Percentiles rank a stretch among this genome's conserved stretches.
Evolutionary conservation across 345 rosid species (phyloP).

Genomic region (Cardiospermum halicacabum): DNA sequence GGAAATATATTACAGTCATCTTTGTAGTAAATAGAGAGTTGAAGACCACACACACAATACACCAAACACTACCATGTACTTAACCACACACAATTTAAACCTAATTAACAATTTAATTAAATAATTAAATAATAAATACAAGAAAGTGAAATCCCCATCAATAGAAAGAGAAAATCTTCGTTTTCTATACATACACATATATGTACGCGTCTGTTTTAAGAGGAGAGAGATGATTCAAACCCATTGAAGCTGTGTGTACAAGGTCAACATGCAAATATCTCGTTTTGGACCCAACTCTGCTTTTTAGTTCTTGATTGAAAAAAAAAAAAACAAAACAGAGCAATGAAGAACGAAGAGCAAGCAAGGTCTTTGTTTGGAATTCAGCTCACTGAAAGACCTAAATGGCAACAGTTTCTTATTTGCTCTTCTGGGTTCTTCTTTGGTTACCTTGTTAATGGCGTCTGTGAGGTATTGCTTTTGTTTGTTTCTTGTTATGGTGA

Average conservation of each 20-base stretch:
- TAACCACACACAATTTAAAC: background rate
- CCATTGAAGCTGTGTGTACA: no score
- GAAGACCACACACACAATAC: no score
- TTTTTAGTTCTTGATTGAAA: no score
- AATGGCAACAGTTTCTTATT: slow-evolving; percentile 54
- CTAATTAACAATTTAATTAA: background rate
- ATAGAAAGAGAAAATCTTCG: no score
- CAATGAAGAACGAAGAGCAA: slow-evolving; percentile 59
- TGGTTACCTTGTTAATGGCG: slow-evolving; percentile 59
- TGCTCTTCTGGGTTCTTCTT: slow-evolving; percentile 66
- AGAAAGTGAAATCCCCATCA: no score
- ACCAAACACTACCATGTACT: background rate
- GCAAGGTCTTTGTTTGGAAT: slow-evolving; percentile 55
- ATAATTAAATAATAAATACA: no score
- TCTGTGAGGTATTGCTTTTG: slow-evolving; percentile 43
- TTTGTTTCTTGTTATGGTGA: background rate
- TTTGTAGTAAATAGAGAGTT: no score
- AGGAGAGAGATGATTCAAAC: no score
- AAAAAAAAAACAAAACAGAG: no score
- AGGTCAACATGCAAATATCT: slow-evolving; percentile 14
- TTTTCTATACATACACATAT: no score
- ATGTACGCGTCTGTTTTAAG: no score
- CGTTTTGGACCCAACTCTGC: background rate
- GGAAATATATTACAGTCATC: no score
- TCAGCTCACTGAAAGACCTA: slow-evolving; percentile 53